Conservation (phyloP, 2,329 filamentous ascomycete species). For the Fusarium xylarioides region DNA sequence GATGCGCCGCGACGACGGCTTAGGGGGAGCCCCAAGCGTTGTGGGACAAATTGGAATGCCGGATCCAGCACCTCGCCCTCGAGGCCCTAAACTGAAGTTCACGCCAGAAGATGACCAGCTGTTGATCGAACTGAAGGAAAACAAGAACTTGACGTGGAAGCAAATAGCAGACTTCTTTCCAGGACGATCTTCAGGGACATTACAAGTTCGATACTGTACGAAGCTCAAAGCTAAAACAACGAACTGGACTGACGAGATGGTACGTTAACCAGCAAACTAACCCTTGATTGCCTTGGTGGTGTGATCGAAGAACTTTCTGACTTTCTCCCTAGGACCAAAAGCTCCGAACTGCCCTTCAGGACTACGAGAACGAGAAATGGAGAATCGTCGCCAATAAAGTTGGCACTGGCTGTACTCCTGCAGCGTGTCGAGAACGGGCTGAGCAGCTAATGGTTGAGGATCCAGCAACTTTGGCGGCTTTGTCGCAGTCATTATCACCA, state of each 20-base stretch:
- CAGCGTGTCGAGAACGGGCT: constrained; percentile 85
- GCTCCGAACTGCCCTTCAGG: constrained; percentile 78
- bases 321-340: constrained; percentile 72
- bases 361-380: constrained; percentile 94
- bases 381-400: constrained; percentile 91
- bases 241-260: constrained; percentile 92
- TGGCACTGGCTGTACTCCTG: constrained; percentile 86
- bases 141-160: constrained; percentile 95
- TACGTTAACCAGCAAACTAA: constrained; percentile 56
- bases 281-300: background rate
- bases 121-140: constrained; percentile 90
- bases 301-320: constrained; percentile 5
- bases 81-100: constrained; percentile 92
- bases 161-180: constrained; percentile 98
- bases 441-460: constrained; percentile 65
- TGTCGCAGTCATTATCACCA: constrained; percentile 62
- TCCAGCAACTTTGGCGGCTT: constrained; percentile 56
- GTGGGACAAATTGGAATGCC: constrained; percentile 92
- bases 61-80: constrained; percentile 78
- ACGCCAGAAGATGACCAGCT: constrained; percentile 90
- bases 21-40: constrained; percentile 77
- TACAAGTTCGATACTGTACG: constrained; percentile 94
- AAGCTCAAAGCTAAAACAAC: constrained; percentile 95
- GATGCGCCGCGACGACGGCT: constrained; percentile 66
- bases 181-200: constrained; percentile 85